Conservation (phyloP, 1,139 yeast genomes). For the Suhomyces coccinellae region DNA sequence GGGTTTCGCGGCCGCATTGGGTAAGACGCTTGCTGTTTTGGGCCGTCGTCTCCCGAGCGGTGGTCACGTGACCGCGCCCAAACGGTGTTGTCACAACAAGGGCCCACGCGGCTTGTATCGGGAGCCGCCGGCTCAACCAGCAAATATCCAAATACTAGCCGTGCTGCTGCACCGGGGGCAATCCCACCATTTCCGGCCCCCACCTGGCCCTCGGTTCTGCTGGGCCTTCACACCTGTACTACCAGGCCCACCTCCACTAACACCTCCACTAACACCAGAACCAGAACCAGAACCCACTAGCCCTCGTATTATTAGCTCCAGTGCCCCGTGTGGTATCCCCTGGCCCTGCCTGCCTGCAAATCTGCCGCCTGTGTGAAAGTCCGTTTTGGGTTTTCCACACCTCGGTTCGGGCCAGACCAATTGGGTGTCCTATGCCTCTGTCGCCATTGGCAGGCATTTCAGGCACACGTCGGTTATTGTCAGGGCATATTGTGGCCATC, state of each 20-base stretch:
- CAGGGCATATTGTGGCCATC: not conserved
- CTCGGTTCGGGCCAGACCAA: not conserved
- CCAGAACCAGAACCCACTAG: no score
- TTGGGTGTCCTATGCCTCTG: not conserved
- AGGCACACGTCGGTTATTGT: not conserved
- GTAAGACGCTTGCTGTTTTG: constrained; percentile 11
- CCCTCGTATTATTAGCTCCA: no score
- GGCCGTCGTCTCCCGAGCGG: constrained; percentile 5
- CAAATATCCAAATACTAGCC: constrained; percentile 1
- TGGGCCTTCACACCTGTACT: no score
- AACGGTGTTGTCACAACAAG: constrained; percentile 4
- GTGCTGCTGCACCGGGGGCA: constrained; percentile 3
- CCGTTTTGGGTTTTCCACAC: not conserved
- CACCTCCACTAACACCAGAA: no score
- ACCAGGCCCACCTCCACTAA: no score
- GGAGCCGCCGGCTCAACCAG: constrained; percentile 1
- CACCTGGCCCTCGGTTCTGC: not conserved
- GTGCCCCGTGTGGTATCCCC: no score
- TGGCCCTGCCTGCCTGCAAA: no score
- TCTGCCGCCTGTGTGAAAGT: no score
- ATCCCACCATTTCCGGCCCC: not conserved
- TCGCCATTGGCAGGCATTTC: not conserved
- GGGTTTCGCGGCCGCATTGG: constrained; percentile 8
- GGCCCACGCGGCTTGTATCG: constrained; percentile 7
- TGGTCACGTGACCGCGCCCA: constrained; percentile 2